phyloP scores from a whole-genome alignment of 2,329 filamentous ascomycete species.

The Diaporthe caulivora region DNA sequence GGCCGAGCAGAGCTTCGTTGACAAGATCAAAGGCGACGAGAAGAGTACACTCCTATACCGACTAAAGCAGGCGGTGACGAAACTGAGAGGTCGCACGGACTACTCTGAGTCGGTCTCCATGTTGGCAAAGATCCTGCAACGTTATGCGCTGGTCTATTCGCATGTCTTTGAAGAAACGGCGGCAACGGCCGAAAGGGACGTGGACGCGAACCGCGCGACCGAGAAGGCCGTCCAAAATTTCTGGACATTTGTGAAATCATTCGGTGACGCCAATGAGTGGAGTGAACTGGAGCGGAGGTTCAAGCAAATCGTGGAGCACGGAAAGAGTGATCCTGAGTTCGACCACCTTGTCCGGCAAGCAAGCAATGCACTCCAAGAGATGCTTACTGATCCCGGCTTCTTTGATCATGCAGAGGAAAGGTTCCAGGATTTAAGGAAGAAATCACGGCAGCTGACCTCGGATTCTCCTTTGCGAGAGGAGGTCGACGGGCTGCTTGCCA shows the following conservation, averaged over 20 bases:
- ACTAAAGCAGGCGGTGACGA: conserved; percentile 80
- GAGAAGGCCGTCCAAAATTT: conserved; percentile 83
- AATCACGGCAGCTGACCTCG: conserved; percentile 72
- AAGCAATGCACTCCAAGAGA: conserved; percentile 80
- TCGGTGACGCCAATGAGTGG: conserved; percentile 83
- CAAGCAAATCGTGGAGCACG: conserved; percentile 78
- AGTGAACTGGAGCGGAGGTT: conserved; percentile 77
- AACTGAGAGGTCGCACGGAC: conserved; percentile 80
- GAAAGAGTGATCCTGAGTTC: conserved; percentile 83
- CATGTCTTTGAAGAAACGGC: conserved; percentile 77
- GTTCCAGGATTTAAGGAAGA: conserved; percentile 63
- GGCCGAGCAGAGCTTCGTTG: conserved; percentile 76
- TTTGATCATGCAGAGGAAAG: conserved; percentile 78
- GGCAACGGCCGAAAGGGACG: conserved; percentile 75
- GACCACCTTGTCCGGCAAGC: conserved; percentile 81
- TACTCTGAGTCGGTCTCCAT: conserved; percentile 90
- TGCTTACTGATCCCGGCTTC: conserved; percentile 88
- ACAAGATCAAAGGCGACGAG: conserved; percentile 80
- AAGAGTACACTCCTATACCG: conserved; percentile 79
- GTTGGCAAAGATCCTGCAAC: conserved; percentile 79
- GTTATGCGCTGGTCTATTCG: conserved; percentile 84
- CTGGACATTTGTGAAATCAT: conserved; percentile 83
- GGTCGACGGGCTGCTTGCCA: conserved; percentile 77
- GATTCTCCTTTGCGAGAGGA: conserved; percentile 79
- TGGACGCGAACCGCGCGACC: conserved; percentile 79